Base-by-base conservation (phyloP, 1,284 basidiomycete species). In the Tremellales sp. region DNA sequence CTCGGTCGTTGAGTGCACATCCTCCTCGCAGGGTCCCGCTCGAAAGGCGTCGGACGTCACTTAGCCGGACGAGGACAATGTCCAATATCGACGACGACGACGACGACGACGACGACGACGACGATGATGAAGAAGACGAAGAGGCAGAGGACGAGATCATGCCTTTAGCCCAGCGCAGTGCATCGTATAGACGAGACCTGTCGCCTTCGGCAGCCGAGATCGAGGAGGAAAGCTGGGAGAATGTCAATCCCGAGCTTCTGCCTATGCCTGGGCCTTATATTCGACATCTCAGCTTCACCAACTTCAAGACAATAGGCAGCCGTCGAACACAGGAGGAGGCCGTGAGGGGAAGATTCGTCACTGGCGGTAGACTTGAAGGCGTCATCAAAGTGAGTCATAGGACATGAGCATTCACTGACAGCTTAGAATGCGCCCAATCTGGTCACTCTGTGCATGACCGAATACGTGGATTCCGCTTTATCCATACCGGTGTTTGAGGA, bases 391-490 rank as follows among this genome's bases (percentile, higher is more conserved):
- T 87, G 56, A 45, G 79, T 52, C 10, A 17, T 17, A 25, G n/a
- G n/a, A n/a, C 13, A 23, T n/a, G 17, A 31, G 3, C 17, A 31
- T 42, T 24, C 37, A 40, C 33, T 45, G 19, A 43, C 41, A 21
- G 25, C 59, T 36, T 17, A 90, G 87, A 89, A 92, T 80, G 83
- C 85, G 72, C 88, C 88, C 0, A 89, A 87, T 61, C 76, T 94
- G 22, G 78, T 79, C 12, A 80, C 84, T 2, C 87, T 94, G 58
- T 89, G 89, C 25, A 89, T 89, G n/a, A 94, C 90, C 0, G 91
- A 94, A 70, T 96, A 93, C 67, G 94, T 96, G 86, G 91, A 96
- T 61, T 88, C 89, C 2, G 85, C 91, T 1, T 77, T 96, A 40
- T 86, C 85, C 7, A 76, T 86, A 22, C 77, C 83, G 0, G 89